These are phyloP conservation scores for Colletotrichum sp. DNA, from an alignment of 2,329 filamentous ascomycete species.

Conservation along the genomic window DNA sequence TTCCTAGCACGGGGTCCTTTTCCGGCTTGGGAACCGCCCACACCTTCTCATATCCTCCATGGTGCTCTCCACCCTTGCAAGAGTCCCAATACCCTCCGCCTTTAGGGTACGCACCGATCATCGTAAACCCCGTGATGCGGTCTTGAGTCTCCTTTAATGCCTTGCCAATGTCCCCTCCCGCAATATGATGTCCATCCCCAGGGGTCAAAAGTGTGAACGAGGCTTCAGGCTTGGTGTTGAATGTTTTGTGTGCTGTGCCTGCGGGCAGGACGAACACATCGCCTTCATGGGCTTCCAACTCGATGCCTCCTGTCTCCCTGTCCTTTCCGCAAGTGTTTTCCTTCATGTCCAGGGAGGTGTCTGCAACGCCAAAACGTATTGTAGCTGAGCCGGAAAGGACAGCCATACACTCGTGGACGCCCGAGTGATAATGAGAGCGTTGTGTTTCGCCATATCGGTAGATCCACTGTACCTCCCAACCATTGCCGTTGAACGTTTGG, in stretches of 20 bases:
- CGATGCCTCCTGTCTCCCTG: background rate
- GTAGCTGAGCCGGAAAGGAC: background rate
- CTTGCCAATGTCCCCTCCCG: background rate
- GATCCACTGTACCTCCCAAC: background rate
- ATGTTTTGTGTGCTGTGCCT: background rate
- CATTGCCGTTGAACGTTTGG: background rate
- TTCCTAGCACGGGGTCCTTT: background rate
- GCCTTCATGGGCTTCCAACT: background rate
- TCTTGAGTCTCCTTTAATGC: background rate
- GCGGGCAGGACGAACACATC: background rate
- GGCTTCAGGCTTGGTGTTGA: background rate
- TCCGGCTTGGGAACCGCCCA: background rate
- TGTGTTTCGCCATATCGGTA: background rate
- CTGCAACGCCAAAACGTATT: background rate
- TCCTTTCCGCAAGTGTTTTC: background rate
- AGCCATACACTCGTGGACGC: background rate
- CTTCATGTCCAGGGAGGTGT: background rate
- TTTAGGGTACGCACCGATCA: background rate
- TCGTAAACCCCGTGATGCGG: background rate
- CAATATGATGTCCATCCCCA: background rate
- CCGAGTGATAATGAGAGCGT: background rate
- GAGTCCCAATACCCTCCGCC: background rate
- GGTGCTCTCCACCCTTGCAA: background rate
- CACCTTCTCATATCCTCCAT: background rate
- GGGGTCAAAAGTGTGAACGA: background rate